phyloP scores from a whole-genome alignment of 2,329 filamentous ascomycete species.

The Ophiostoma australiae region DNA sequence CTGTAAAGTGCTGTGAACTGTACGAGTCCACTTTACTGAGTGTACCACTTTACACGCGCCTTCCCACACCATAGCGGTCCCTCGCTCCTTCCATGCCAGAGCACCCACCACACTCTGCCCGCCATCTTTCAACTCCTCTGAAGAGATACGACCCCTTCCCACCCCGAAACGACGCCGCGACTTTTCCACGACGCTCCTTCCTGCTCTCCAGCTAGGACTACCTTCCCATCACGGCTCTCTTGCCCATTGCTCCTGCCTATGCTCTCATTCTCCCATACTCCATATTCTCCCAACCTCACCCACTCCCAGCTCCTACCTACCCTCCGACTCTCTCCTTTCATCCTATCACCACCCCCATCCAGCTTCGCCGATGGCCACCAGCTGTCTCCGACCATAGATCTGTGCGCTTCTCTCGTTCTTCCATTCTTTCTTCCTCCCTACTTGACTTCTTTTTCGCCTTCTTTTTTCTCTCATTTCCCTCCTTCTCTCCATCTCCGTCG shows the following conservation, averaged over 20 bases:
- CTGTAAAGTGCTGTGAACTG: neutral
- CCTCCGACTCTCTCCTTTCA: neutral
- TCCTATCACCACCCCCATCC: constrained; percentile 9
- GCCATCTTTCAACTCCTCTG: neutral
- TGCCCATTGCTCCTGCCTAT: neutral
- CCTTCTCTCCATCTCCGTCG: neutral
- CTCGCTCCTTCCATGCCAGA: constrained; percentile 15
- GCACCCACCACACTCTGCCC: constrained; percentile 11
- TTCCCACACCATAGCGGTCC: neutral
- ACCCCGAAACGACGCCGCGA: constrained; percentile 24
- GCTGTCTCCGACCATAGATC: constrained; percentile 17
- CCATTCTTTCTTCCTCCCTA: neutral
- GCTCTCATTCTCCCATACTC: no score
- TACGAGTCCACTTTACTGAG: neutral
- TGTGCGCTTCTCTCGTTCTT: neutral
- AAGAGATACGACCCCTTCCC: constrained; percentile 15
- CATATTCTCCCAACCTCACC: constrained; percentile 8
- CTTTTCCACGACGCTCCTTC: constrained; percentile 18
- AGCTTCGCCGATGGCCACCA: constrained; percentile 16
- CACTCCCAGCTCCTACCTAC: neutral
- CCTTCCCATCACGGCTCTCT: constrained; percentile 18
- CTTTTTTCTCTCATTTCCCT: neutral
- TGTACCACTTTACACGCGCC: neutral
- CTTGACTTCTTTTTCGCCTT: constrained; percentile 16
- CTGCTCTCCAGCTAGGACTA: neutral